These are phyloP conservation scores for Letharia columbiana DNA, from an alignment of 495 filamentous ascomycete species.

Conservation along the genomic window DNA sequence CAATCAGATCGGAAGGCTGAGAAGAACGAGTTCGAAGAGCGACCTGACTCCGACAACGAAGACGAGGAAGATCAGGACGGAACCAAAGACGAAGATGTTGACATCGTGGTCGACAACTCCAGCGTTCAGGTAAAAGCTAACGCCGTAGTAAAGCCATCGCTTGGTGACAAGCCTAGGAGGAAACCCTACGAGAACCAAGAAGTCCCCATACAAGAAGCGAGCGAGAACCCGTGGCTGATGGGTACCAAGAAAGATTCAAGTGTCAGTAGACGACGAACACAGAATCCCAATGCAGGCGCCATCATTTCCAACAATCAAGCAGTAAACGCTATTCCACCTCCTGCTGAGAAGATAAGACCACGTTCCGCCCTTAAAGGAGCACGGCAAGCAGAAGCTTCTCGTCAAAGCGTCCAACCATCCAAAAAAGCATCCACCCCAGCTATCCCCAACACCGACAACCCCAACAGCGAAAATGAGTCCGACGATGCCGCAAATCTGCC, in stretches of 20 bases:
- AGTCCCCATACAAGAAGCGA: background rate
- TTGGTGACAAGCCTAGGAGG: background rate
- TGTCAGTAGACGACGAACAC: background rate
- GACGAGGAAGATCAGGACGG: slow-evolving; percentile 23
- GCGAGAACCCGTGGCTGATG: slow-evolving; percentile 14
- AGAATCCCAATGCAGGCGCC: slow-evolving; percentile 13
- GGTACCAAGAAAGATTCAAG: slow-evolving; percentile 1
- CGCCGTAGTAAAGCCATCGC: background rate
- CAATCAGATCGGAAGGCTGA: slow-evolving; percentile 33
- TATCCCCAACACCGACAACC: slow-evolving; percentile 23
- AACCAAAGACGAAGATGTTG: slow-evolving; percentile 24
- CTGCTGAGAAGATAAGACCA: slow-evolving; percentile 19
- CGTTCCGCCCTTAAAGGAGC: slow-evolving; percentile 24
- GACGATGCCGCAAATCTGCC: slow-evolving; percentile 41
- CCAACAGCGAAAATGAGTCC: slow-evolving; percentile 48
- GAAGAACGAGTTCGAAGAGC: slow-evolving; percentile 55
- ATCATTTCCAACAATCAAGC: slow-evolving; percentile 27
- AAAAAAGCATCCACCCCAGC: slow-evolving; percentile 14
- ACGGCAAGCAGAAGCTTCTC: slow-evolving; percentile 19
- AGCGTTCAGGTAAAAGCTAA: background rate
- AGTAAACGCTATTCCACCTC: slow-evolving; percentile 18
- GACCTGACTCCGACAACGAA: slow-evolving; percentile 46
- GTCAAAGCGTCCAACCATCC: slow-evolving; percentile 6
- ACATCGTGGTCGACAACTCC: slow-evolving; percentile 19
- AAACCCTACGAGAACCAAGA: background rate